phyloP scores from a whole-genome alignment of 2,329 filamentous ascomycete genomes.

The Pseudogymnoascus sp. region DNA sequence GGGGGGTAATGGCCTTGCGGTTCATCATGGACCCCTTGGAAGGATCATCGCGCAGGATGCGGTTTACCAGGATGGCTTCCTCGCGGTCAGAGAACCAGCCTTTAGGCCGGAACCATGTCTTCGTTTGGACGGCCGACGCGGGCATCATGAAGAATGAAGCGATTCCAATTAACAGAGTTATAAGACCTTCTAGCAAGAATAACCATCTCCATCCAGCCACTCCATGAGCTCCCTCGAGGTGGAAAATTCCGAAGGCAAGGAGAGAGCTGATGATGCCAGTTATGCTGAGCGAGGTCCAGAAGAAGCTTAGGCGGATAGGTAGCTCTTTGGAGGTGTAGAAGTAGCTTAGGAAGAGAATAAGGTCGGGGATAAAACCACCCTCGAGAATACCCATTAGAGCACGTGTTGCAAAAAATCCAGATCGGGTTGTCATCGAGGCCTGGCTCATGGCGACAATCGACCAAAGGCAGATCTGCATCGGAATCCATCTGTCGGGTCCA shows the following conservation, averaged over 20 bases:
- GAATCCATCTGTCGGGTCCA: conserved; percentile 44
- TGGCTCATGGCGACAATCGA: conserved; percentile 33
- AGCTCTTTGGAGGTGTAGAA: conserved; percentile 68
- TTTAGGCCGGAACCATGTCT: conserved; percentile 44
- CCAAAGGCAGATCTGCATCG: conserved; percentile 32
- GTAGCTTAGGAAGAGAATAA: conserved; percentile 62
- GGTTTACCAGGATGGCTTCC: conserved; percentile 60
- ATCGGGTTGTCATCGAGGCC: conserved; percentile 22
- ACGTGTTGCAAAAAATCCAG: conserved; percentile 35
- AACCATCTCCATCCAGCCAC: conserved; percentile 47
- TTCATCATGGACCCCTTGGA: conserved; percentile 51
- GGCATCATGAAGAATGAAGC: conserved; percentile 50
- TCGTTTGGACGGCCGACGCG: conserved; percentile 53
- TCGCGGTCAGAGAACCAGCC: conserved; percentile 58
- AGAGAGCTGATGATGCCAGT: conserved; percentile 35
- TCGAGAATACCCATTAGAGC: conserved; percentile 45
- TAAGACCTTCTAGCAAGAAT: conserved; percentile 47
- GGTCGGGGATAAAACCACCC: conserved; percentile 56
- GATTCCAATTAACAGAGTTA: conserved; percentile 45
- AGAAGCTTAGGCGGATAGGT: conserved; percentile 57
- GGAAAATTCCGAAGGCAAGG: conserved; percentile 49
- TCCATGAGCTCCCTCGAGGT: conserved; percentile 40
- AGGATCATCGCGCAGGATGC: conserved; percentile 44
- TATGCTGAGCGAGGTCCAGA: conserved; percentile 57
- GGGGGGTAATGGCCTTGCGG: conserved; percentile 44